These are phyloP conservation scores for Eimeria maxima DNA, from an alignment of 169 alveolate species.

Conservation along the genomic window DNA sequence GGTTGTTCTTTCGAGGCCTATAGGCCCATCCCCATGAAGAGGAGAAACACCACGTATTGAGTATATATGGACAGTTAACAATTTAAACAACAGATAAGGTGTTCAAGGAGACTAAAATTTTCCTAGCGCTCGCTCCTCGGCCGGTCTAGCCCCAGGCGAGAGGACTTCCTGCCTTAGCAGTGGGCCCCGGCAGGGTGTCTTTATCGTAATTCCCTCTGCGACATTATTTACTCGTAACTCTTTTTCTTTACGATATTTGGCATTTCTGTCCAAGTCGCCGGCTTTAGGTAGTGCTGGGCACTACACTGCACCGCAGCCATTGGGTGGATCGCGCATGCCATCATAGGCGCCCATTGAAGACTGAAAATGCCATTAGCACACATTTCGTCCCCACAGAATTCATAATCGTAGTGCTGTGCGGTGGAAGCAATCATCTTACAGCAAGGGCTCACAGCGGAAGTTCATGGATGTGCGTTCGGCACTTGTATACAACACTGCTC, in stretches of 20 bases:
- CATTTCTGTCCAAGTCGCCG: background rate
- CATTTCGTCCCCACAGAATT: background rate
- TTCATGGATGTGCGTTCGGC: background rate
- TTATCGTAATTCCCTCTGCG: background rate
- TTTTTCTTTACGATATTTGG: background rate
- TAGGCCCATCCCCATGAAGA: background rate
- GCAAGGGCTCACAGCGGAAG: background rate
- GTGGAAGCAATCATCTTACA: background rate
- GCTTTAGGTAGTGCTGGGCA: background rate
- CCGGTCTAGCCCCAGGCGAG: background rate
- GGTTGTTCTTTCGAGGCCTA: background rate
- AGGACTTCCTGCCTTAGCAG: background rate
- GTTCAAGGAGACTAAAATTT: background rate
- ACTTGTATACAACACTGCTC: background rate
- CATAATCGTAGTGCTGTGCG: background rate
- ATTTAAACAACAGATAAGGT: background rate
- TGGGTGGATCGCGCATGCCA: background rate
- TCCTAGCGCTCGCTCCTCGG: background rate
- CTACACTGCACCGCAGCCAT: background rate
- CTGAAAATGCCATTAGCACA: background rate
- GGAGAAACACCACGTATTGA: background rate
- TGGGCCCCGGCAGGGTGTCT: background rate
- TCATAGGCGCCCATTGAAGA: background rate
- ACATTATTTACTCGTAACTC: background rate
- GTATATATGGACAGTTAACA: background rate